Percentiles rank a stretch among this genome's conserved stretches.
Conservation (phyloP, 352 stramenopile genomes). For the Aphanomyces cochlioides region DNA sequence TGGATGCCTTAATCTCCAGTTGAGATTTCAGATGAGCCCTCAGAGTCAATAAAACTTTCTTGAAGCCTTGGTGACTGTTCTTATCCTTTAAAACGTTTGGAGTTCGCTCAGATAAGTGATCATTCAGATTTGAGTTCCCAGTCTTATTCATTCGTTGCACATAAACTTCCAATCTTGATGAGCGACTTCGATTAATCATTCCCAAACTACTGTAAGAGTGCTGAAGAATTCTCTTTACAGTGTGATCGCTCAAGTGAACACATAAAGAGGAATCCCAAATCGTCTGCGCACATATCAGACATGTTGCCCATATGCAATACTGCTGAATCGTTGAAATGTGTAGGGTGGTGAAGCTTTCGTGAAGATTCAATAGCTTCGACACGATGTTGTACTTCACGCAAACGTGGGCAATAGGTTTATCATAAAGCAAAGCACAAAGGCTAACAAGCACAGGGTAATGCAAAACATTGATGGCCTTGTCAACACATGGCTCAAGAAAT, state of each 20-base stretch:
- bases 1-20: neutral
- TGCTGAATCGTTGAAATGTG: constrained; percentile 27
- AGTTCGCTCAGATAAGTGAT: neutral
- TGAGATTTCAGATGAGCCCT: neutral
- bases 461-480: constrained; percentile 16
- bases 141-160: constrained; percentile 17
- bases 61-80: too few relatives aligned
- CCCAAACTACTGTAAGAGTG: constrained; percentile 26
- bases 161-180: constrained; percentile 14
- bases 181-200: constrained; percentile 28
- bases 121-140: neutral
- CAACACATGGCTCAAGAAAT: constrained; percentile 18
- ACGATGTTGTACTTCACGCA: constrained; percentile 15
- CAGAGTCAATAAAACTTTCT: constrained; percentile 8
- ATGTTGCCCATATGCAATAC: constrained; percentile 18
- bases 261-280: neutral
- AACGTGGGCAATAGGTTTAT: constrained; percentile 13
- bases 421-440: constrained; percentile 9
- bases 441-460: constrained; percentile 20
- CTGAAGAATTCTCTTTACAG: constrained; percentile 19
- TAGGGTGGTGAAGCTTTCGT: constrained; percentile 5
- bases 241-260: constrained; percentile 1
- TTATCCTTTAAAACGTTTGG: too few relatives aligned
- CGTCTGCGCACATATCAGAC: constrained; percentile 17
- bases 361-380: constrained; percentile 8